A percentile compares a stretch with the other conserved stretches of the same genome.
phyloP scores from a whole-genome alignment of 495 filamentous ascomycete genomes.

The Friedmanniomyces simplex region DNA sequence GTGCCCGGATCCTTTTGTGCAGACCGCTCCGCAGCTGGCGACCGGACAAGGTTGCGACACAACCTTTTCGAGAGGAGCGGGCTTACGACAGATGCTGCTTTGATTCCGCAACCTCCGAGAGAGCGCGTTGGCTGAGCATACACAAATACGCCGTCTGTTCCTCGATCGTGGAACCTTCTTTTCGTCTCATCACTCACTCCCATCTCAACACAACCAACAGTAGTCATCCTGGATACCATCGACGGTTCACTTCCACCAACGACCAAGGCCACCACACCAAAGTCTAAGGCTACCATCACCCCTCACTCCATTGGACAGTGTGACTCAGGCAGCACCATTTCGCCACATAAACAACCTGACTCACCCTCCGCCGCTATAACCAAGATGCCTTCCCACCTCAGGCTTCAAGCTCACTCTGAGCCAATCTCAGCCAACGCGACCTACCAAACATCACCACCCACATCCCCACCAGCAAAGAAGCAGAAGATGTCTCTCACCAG shows the following conservation, averaged over 20 bases:
- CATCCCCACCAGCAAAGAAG: conserved; percentile 44
- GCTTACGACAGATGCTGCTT: no score
- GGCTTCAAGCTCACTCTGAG: conserved; percentile 19
- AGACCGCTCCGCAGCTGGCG: no score
- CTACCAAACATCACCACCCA: conserved; percentile 15
- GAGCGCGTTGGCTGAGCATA: no score
- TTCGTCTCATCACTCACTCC: background rate
- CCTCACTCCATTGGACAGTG: background rate
- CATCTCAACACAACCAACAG: background rate
- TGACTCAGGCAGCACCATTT: conserved; percentile 17
- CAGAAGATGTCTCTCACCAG: conserved; percentile 92
- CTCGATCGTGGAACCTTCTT: background rate
- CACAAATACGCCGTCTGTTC: no score
- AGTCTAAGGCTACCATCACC: background rate
- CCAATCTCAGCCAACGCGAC: conserved; percentile 16
- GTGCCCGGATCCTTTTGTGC: background rate
- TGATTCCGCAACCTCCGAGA: no score
- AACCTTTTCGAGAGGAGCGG: no score
- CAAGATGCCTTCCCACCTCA: conserved; percentile 25
- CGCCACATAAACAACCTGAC: conserved; percentile 7
- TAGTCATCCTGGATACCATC: background rate
- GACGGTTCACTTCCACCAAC: background rate
- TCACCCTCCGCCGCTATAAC: conserved; percentile 12
- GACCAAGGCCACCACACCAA: background rate
- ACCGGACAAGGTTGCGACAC: no score